Base-by-base conservation (phyloP, 2,329 filamentous ascomycete species). In the Gnomoniopsis smithogilvyi region DNA sequence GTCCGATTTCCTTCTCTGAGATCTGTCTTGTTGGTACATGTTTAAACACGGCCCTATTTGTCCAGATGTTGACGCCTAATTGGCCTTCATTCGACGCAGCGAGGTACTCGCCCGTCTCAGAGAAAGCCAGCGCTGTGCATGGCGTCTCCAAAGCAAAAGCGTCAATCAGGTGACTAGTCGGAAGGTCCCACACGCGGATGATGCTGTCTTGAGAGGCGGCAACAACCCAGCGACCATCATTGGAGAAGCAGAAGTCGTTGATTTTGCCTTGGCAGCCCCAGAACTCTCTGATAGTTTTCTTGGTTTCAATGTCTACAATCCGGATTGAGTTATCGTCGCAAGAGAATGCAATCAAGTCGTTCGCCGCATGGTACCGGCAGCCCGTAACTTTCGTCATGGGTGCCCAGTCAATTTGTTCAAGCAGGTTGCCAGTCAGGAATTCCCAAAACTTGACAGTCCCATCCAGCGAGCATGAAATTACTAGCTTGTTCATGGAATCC, bases 361-460 rank as follows among this genome's bases (percentile, higher is more conserved):
- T 96, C 2, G 86, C 83, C 3, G 88, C 80, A 69, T 96, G 93
- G 70, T 96, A 95, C 59, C 88, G 87, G 66, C 94, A 87, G 17
- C 84, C 86, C 0, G 86, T 90, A 54, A 96, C 87, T 49, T 87
- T 83, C 4, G 87, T 87, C 82, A 90, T 91, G 3, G 85, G 85
- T 48, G 88, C 85, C 89, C 92, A 96, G 71, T 93, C 87, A 54
- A 98, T 85, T 68, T 97, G 87, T 63, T 94, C 84, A 12, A 90
- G 70, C 2, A 98, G 80, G 48, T 85, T 83, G 8, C 94, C 95
- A 0, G 90, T 91, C n/a, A 86, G 74, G 64, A 99, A 96, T 64
- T 96, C 91, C 96, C 96, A 99, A 71, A 99, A 98, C 77, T 97
- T 98, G 67, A 98, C 82, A 72, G 89, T 96, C 34, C 95, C 95